Evolutionary conservation across 805 yeast genomes (phyloP), one percentile per base, ranked within the genome.

Genomic region (Tetrapisispora iriomotensis): DNA sequence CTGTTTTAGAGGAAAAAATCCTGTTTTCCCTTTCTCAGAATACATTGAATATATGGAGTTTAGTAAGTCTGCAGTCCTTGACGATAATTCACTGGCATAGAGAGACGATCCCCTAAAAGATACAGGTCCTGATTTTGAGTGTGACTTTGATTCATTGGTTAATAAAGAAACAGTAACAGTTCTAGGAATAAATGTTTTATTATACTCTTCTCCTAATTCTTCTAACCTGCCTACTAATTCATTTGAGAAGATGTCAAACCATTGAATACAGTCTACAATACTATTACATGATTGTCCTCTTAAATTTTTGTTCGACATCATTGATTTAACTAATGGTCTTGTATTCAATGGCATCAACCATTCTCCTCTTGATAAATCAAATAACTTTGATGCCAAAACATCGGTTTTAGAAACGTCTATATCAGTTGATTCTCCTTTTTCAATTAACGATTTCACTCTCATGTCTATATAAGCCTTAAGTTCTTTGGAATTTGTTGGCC

Each of bases 291-390:
- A 64, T 9, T 67, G 66, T 0, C 74, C 71, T 36, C 79, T 61
- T 58, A 90, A 79, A 53, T 87, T 85, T 55, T 92, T 92, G 36
- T 79, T 78, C 0, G 96, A 81, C 61, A 79, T 78, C 97, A 92
- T 90, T 0, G 94, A 79, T 54, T 87, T 85, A 8, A 83, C 68
- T 20, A 77, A 75, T 0, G 77, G 72, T 34, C 82, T 67, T 10
- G 73, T 66, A 8, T 68, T 67, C 5, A 92, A 62, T 18, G 77
- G 79, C n/a, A 66, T 66, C 28, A 62, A 48, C 42, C 68, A 67
- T 8, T 66, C 60, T 0, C 97, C 97, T 23, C 87, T 64, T 0
- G 79, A 79, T 19, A 86, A 54, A 12, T 74, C 62, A 53, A 67
- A 79, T 2, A 92, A 53, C 45, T 72, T 73, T 8, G 61, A 61